Evolutionary conservation across 2,329 filamentous ascomycete genomes (phyloP), one percentile per base, ranked within the genome.

Genomic region (Didymella segeticola): DNA sequence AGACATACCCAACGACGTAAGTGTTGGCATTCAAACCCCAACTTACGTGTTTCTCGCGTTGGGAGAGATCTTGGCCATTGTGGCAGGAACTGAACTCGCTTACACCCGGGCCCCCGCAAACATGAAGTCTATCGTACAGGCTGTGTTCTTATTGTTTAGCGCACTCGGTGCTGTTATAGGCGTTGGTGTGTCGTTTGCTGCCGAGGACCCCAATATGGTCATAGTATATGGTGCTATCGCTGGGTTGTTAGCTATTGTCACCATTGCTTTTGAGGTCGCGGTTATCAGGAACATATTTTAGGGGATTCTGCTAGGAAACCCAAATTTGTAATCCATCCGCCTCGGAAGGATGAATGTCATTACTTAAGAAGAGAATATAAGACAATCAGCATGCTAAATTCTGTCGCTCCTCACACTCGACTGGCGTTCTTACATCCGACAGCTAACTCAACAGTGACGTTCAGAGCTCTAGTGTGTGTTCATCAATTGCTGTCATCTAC

Each of bases 21-120:
- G 46, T 12, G 64, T 77, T 3, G 74, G 69, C 62, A 29, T 72
- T 1, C 75, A 78, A 47, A 38, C 68, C 2, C 75, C 75, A 0
- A 60, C 68, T 1, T 75, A 75, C 48, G 60, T 76, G 17, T 47
- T 68, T 3, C 60, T 73, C 1, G 73, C 74, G 0, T 37, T 76
- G 4, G 73, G 68, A 0, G 77, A 79, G 61, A 73, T 78, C 23
- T 65, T 79, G 9, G 71, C 70, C 4, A 62, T 75, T 36, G 68
- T 73, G 4, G 75, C 76, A 0, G 67, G 67, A 5, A 70, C 65
- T 20, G 76, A 78, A 52, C 77, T 74, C 41, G 67, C 71, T 1
- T 79, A 78, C 56, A 66, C 61, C 30, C 62, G 75, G 33, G 73
- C 77, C 15, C 0, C 77, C 75, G 64, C 63, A 14, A 66, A 67